These are phyloP conservation scores for Sicyos baderoa DNA, from an alignment of 306 rosid genomes.

Conservation along the genomic window DNA sequence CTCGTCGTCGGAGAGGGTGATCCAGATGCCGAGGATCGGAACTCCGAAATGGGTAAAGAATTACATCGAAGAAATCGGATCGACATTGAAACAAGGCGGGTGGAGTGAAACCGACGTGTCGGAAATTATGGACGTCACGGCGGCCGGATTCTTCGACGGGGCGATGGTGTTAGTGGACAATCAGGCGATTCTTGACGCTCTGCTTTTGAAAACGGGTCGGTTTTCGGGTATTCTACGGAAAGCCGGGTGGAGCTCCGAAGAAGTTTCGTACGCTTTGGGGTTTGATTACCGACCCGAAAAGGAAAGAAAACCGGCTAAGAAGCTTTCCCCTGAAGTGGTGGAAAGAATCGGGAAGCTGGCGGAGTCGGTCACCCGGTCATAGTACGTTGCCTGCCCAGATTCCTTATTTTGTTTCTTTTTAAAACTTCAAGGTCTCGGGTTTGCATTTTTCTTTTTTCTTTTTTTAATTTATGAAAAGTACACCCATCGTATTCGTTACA, in stretches of 20 bases:
- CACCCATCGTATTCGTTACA: neutral
- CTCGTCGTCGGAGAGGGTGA: conserved; percentile 70
- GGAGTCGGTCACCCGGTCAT: conserved; percentile 72
- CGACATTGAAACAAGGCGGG: conserved; percentile 65
- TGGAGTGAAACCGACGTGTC: conserved; percentile 80
- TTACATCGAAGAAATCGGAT: conserved; percentile 67
- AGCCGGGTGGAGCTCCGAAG: conserved; percentile 99
- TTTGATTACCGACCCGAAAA: conserved; percentile 87
- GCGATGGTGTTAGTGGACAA: conserved; percentile 74
- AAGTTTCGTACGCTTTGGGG: conserved; percentile 77
- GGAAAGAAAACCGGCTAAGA: conserved; percentile 67
- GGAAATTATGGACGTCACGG: conserved; percentile 68
- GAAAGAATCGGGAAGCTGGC: conserved; percentile 79
- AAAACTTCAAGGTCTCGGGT: conserved; percentile 26
- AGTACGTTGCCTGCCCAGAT: neutral
- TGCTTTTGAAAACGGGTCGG: conserved; percentile 64
- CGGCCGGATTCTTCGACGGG: conserved; percentile 69
- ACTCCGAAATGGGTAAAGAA: conserved; percentile 77
- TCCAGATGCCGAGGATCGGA: conserved; percentile 43
- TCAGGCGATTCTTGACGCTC: conserved; percentile 76
- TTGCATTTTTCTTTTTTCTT: conserved; percentile 16
- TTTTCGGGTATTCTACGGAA: conserved; percentile 74
- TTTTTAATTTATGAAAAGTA: too few species aligned
- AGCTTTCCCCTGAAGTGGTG: conserved; percentile 68
- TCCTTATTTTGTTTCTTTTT: neutral